Conservation (phyloP, 768 basidiomycete genomes). For the Pleurotus tuber-regium region DNA sequence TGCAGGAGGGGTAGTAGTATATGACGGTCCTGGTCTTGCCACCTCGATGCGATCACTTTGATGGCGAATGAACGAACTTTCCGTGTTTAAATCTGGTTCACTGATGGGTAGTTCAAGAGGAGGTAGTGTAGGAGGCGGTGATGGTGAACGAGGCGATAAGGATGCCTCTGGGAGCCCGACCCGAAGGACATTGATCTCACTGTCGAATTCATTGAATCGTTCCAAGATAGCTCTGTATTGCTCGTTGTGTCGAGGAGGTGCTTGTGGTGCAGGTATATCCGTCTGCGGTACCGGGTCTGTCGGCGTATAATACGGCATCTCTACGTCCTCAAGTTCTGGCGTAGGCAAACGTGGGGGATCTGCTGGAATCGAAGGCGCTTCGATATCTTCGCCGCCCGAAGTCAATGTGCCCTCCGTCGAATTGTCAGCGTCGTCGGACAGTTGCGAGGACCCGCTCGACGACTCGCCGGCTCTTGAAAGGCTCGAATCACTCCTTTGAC, state of each 20-base stretch:
- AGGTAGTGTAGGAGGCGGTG: constrained; percentile 33
- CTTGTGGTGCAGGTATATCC: constrained; percentile 8
- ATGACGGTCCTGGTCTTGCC: too few relatives aligned
- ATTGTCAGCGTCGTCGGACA: constrained; percentile 29
- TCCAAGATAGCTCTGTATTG: constrained; percentile 43
- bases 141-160: constrained; percentile 17
- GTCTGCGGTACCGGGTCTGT: constrained; percentile 16
- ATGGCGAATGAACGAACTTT: too few relatives aligned
- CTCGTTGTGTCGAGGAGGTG: constrained; percentile 26
- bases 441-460: constrained; percentile 28
- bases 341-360: constrained; percentile 40
- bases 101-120: constrained; percentile 22
- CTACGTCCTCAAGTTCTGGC: constrained; percentile 47
- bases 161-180: constrained; percentile 28
- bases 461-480: constrained; percentile 35
- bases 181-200: constrained; percentile 48
- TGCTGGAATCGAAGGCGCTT: constrained; percentile 6
- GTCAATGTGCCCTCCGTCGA: constrained; percentile 13
- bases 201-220: constrained; percentile 53
- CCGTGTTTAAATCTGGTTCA: too few relatives aligned
- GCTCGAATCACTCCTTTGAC: constrained; percentile 54
- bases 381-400: constrained; percentile 7
- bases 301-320: constrained; percentile 44
- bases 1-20: background rate
- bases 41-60: too few relatives aligned